Base-by-base conservation (phyloP, 208 protist species). In the Phytomonas sp. region DNA sequence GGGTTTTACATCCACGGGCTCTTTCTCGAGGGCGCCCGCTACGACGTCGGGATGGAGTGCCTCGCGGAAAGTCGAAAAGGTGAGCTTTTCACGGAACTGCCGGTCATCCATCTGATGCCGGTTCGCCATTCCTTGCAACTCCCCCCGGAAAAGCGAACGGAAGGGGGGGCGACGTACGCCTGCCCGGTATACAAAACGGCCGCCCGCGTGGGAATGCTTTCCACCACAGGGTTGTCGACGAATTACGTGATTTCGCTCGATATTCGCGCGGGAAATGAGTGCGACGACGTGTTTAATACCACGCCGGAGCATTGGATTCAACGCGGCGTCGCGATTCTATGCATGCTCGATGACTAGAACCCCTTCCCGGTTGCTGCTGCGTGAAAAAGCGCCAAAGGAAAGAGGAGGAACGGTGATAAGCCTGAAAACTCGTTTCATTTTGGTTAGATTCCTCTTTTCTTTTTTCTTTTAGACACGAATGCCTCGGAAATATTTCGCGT, bases 101-200 rank as follows among this genome's bases (percentile, higher is more conserved):
- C 90, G 17, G 80, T 98, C 26, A 89, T 98, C 65, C 88, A 94
- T 70, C 81, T 98, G n/a, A 82, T 94, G 62, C 94, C 95, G 8
- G 82, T 93, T 37, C 84, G 77, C 4, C 62, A 56, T 26, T 56
- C 46, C 6, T 23, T 56, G 20, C 46, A 26, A 17, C 1, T 17
- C 17, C 4, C 11, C 0, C 17, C 11, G 5, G 46, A 56, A 1
- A 17, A 56, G 23, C 13, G 23, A 0, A 26, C 11, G 46, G 20
- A 56, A 23, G 23, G 4, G 46, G 20, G 23, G 6, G 60, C 66
- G 34, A 86, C 70, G 30, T 98, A 97, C 72, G 82, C 80, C 31
- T 97, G 91, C 64, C 96, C 96, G 1, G 78, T 97, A 67, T 98
- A 98, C 81, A 98, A 98, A 76, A 97, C 95, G 0, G 94, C 91